Evolutionary conservation across 2,329 filamentous ascomycete genomes (phyloP), one percentile per base, ranked within the genome.

Genomic region (Lecanicillium sp.): DNA sequence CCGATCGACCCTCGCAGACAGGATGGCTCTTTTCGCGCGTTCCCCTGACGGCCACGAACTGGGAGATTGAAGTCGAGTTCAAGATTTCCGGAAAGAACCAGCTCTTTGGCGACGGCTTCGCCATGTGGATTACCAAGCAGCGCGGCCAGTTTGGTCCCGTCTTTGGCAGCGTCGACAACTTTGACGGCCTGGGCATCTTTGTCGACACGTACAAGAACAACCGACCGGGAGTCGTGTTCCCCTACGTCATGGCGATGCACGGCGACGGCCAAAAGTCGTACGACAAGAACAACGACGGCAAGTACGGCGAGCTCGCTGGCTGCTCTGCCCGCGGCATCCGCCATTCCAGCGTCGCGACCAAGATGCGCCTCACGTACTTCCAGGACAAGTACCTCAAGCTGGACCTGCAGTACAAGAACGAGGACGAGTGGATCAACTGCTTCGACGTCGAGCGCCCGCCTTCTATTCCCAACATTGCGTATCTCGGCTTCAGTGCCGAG

Each of bases 181-280:
- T 96, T 52, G 90, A 98, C 60, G 92, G 92, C 4, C 74, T 98
- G 33, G 92, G 88, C 39, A 75, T 98, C 62, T 96, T 95, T 69
- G 78, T 98, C 66, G 92, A 98, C 60, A 98, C 92, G 32, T 98
- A 98, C 74, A 98, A 98, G 79, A 98, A 98, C 71, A 95, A 95
- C 69, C 80, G 92, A 12, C 90, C 92, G 1, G 92, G 92, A 31
- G 83, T 87, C 30, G 85, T 95, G 33, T 98, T 98, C 65, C 92
- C 92, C 36, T 95, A 95, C 57, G 83, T 98, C 54, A 95, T 96
- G 89, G 90, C 89, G 46, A 96, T 96, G 92, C 72, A 88, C 50
- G 92, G 92, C 43, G 92, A 98, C 59, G 90, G 92, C 45, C 71
- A 87, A 57, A 94, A 83, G 6, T 59, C 70, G 12, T 98, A 98